Evolutionary conservation across 2,329 filamentous ascomycete genomes (phyloP).

Genomic region (Plectosphaerella sp.): DNA sequence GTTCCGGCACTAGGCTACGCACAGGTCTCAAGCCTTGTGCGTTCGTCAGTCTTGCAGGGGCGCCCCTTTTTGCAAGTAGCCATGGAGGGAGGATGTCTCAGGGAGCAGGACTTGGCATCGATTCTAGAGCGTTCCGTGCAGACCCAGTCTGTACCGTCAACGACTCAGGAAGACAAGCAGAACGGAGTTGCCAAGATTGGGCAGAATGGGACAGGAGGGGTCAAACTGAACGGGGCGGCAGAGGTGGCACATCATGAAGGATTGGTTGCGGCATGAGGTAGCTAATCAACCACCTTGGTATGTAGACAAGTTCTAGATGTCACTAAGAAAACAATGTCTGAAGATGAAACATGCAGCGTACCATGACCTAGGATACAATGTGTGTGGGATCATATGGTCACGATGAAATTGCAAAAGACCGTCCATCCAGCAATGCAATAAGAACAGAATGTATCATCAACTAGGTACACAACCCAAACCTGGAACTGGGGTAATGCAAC

Average conservation of each 20-base stretch:
- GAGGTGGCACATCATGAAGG: too few relatives aligned
- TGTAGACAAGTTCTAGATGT: not conserved
- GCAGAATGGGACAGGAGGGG: not conserved
- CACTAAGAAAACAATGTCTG: not conserved
- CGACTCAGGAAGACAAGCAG: not conserved
- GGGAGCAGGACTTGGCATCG: not conserved
- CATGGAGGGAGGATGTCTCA: not conserved
- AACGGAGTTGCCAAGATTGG: not conserved
- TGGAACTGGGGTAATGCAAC: too few relatives aligned
- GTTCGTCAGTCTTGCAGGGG: not conserved
- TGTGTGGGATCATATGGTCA: too few relatives aligned
- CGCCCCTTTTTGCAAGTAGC: slow-evolving; percentile 1
- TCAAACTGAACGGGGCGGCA: not conserved
- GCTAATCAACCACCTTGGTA: too few relatives aligned
- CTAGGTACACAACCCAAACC: too few relatives aligned
- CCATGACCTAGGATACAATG: too few relatives aligned
- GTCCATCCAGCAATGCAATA: too few relatives aligned
- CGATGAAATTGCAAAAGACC: too few relatives aligned
- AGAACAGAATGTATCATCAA: too few relatives aligned
- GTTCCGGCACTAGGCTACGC: slow-evolving; percentile 1
- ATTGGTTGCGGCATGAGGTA: not conserved
- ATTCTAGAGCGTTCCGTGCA: not conserved
- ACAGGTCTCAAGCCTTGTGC: slow-evolving; percentile 1
- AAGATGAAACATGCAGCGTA: not conserved
- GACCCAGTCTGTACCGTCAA: not conserved